Conservation (phyloP, 2,329 filamentous ascomycete genomes). For the Fusarium gaditjirri region DNA sequence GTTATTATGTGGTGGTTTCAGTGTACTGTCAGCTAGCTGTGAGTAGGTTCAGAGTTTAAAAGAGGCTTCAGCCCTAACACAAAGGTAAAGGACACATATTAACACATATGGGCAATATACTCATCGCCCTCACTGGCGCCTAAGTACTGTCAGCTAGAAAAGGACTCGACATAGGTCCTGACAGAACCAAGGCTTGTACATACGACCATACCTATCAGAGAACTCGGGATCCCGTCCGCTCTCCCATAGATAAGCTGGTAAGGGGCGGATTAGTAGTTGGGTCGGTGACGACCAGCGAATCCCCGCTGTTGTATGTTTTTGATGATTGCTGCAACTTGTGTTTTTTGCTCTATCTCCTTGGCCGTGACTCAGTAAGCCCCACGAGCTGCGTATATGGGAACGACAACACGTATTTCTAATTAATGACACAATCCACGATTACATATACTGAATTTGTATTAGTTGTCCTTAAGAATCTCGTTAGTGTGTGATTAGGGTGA, state of each 20-base stretch:
- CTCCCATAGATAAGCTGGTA: too few relatives aligned
- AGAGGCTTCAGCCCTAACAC: too few relatives aligned
- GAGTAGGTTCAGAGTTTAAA: too few relatives aligned
- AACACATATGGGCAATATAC: too few relatives aligned
- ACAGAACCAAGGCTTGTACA: rapidly evolving
- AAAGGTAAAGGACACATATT: too few relatives aligned
- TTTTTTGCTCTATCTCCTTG: not conserved
- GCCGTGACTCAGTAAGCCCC: rapidly evolving
- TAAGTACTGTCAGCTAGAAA: not conserved
- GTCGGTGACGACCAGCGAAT: too few relatives aligned
- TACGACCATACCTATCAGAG: not conserved
- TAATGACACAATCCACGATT: too few relatives aligned
- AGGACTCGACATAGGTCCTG: rapidly evolving
- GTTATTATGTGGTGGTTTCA: not conserved
- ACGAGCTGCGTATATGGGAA: not conserved
- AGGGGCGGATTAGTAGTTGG: too few relatives aligned
- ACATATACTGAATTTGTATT: rapidly evolving
- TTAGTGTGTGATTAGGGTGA: not conserved
- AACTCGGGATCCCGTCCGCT: not conserved
- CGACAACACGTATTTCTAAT: not conserved
- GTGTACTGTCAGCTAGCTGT: not conserved
- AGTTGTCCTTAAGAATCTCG: rapidly evolving
- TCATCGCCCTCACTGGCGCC: too few relatives aligned
- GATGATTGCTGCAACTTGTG: too few relatives aligned
- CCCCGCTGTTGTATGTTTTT: not conserved